These are phyloP conservation scores for Pichia norvegensis DNA, from an alignment of 1,139 yeast species.

Conservation along the genomic window DNA sequence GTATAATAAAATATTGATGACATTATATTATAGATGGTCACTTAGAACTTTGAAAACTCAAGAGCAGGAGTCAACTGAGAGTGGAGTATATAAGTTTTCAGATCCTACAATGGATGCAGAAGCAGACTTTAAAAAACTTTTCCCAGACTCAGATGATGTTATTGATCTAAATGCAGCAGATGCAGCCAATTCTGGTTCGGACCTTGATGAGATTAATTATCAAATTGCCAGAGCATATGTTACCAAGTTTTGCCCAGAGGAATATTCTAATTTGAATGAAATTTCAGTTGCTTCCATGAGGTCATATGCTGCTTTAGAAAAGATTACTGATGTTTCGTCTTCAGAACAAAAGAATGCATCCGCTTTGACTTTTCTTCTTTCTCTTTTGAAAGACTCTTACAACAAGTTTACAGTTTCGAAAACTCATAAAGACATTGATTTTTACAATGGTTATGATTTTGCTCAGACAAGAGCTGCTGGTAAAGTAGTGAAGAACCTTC, in stretches of 20 bases:
- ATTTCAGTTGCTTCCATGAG: conserved; percentile 37
- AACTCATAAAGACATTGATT: conserved; percentile 21
- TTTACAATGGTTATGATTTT: conserved; percentile 56
- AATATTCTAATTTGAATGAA: conserved; percentile 22
- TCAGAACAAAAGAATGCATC: conserved; percentile 30
- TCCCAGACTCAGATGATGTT: conserved; percentile 81
- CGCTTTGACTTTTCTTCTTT: conserved; percentile 37
- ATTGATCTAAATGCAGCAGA: conserved; percentile 32
- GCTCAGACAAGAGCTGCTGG: conserved; percentile 58
- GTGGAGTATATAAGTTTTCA: conserved; percentile 55
- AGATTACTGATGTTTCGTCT: conserved; percentile 24
- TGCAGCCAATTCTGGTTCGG: conserved; percentile 9
- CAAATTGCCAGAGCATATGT: conserved; percentile 33
- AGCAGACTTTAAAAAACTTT: conserved; percentile 62
- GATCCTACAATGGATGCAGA: conserved; percentile 61
- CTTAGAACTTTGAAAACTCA: conserved; percentile 59
- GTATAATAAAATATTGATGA: conserved; percentile 43
- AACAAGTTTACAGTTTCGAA: conserved; percentile 15
- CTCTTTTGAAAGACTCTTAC: conserved; percentile 26
- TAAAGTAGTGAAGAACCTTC: conserved; percentile 41
- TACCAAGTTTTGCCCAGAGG: conserved; percentile 24
- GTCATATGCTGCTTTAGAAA: conserved; percentile 25
- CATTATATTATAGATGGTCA: conserved; percentile 75
- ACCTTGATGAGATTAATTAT: conserved; percentile 31
- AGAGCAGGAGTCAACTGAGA: conserved; percentile 51